Evolutionary conservation across 2,329 filamentous ascomycete species (phyloP), one percentile per base, ranked within the genome.

Genomic region (Cladophialophora psammophila): DNA sequence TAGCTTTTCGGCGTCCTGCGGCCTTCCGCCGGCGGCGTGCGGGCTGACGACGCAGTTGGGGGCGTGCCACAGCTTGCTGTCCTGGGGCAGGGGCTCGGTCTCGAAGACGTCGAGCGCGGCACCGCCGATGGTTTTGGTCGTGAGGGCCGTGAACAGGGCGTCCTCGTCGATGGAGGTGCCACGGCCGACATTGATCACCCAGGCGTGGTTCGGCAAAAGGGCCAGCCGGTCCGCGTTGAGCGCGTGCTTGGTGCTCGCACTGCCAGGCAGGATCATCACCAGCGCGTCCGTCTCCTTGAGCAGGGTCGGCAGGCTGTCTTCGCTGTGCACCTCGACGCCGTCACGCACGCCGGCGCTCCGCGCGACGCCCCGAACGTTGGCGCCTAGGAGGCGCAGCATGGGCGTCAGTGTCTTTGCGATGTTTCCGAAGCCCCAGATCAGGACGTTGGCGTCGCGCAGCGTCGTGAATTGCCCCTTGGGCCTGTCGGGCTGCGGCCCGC

Each of bases 21-120:
- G 88, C 66, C 88, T 76, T 69, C 78, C 69, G 3, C 70, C 70
- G 13, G 80, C 67, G 38, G 69, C 70, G 54, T 72, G 70, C 15
- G 70, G 70, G 40, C 67, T 69, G 34, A 72, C 56, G 42, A 72
- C 64, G 12, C 53, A 42, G 36, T 72, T 71, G 9, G 58, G 60
- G 0, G 60, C 56, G 34, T 34, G 85, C 52, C 88, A 82, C 90
- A 91, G 93, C 20, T 81, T 80, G 70, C 88, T 91, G 40, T 90
- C 84, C 10, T 73, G 68, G 0, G 87, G 86, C 67, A 93, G 75
- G 5, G 91, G 91, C 74, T 93, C 91, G 3, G 87, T 79, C 62
- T 88, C 86, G 75, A 90, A 93, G 0, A 93, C 90, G 79, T 93
- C 91, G 26, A 92, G 74, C 0, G 87, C 90, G 1, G 86, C 88